Evolutionary conservation across 2,329 filamentous ascomycete genomes (phyloP).

Genomic region (Annulohypoxylon truncatum): DNA sequence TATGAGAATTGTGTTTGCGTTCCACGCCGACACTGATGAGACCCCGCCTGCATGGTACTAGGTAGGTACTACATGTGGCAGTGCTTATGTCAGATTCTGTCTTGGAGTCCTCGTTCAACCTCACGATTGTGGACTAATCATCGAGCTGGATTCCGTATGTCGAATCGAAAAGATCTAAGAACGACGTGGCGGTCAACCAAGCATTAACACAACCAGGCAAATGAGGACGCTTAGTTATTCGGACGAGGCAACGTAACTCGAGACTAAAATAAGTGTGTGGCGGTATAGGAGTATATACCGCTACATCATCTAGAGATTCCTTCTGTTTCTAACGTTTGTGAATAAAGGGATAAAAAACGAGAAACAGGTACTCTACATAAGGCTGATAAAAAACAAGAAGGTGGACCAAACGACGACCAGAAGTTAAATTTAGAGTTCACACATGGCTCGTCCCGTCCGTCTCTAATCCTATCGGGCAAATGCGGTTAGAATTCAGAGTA

Average conservation of each 20-base stretch:
- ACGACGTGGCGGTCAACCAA: constrained; percentile 3
- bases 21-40: background rate
- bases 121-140: background rate
- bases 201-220: background rate
- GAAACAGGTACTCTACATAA: background rate
- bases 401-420: background rate
- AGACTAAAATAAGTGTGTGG: background rate
- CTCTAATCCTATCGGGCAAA: background rate
- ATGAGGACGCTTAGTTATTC: background rate
- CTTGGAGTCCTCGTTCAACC: background rate
- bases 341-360: background rate
- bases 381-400: constrained; percentile 1
- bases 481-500: background rate
- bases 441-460: constrained; percentile 16
- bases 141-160: background rate
- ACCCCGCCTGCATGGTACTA: background rate
- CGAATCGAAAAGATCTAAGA: background rate
- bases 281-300: background rate
- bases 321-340: background rate
- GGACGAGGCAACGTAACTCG: background rate
- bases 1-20: background rate
- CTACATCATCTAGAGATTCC: background rate
- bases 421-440: constrained; percentile 34
- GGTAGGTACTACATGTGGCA: no score
- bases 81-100: background rate